A percentile compares a stretch with the other conserved stretches of the same genome.
Conservation (phyloP, 148 eudicot species). For the Suaeda aralocaspica region DNA sequence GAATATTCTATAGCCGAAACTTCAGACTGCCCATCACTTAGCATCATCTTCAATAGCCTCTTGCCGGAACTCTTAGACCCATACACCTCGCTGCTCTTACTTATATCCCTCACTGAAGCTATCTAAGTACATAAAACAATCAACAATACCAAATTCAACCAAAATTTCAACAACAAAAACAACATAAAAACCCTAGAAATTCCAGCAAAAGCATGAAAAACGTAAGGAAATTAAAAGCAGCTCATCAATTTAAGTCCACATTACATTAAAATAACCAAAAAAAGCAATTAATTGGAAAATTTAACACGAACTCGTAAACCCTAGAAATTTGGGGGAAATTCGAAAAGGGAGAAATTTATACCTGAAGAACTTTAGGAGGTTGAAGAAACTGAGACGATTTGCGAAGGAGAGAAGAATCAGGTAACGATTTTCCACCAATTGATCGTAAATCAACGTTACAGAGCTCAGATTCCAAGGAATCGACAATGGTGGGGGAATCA, state of each 20-base stretch:
- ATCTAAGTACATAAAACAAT: slow-evolving; percentile 40
- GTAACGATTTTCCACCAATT: slow-evolving; percentile 66
- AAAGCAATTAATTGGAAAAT: background rate
- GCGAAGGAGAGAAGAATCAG: slow-evolving; percentile 50
- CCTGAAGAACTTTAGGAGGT: slow-evolving; percentile 86
- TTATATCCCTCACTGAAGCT: slow-evolving; percentile 66
- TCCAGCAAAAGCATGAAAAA: background rate
- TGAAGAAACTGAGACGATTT: slow-evolving; percentile 45
- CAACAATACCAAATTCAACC: slow-evolving; percentile 6
- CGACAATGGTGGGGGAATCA: slow-evolving; percentile 34
- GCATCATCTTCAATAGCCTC: slow-evolving; percentile 60
- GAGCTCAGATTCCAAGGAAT: slow-evolving; percentile 61
- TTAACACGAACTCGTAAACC: background rate
- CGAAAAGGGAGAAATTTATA: slow-evolving; percentile 1
- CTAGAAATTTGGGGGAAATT: background rate
- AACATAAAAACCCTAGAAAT: too few relatives aligned
- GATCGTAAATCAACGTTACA: slow-evolving; percentile 59
- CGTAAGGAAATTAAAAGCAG: background rate
- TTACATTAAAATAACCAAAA: background rate
- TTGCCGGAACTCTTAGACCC: slow-evolving; percentile 42
- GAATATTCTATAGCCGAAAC: slow-evolving; percentile 73
- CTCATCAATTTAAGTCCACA: background rate
- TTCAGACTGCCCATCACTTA: slow-evolving; percentile 84
- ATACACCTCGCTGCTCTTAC: slow-evolving; percentile 51
- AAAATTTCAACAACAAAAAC: background rate